Base-by-base conservation (phyloP, 441 rosid species). In the Lepidium campestre region DNA sequence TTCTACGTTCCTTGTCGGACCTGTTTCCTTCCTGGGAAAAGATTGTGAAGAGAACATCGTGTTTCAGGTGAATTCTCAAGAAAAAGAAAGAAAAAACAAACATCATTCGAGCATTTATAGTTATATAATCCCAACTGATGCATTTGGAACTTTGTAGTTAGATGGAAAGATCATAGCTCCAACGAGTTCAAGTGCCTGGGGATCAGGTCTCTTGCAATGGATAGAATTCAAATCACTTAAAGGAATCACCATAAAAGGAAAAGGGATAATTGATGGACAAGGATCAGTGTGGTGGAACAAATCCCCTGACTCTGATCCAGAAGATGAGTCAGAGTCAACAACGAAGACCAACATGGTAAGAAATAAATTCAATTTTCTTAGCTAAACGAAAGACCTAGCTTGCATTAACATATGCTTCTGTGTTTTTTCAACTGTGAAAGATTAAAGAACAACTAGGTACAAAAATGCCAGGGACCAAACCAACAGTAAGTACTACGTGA, bases 131-230 rank as follows among this genome's bases (percentile, higher is more conserved):
- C 1, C 0, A 19, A 41, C 60, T 42, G 49, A 59, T 37, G 7
- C 32, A 40, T 39, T 37, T 39, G 29, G 25, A 58, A 15, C 14
- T 27, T 11, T 63, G 75, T 78, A 87, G 93, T 53, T 87, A 70
- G 88, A 87, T 41, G 93, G 93, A 57, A 87, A 76, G 77, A 82
- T 87, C 46, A 77, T 83, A 58, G 93, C 93, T 55, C 84, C 90
- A 6, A 82, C 85, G 47, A 72, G 77, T 70, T 78, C 88, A 44
- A 53, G 45, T 41, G 84, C 78, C 3, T 85, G 93, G 93, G 78
- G 79, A 48, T 72, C 80, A 66, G 82, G 80, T 44, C 77, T 78
- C 20, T 66, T 83, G 58, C 86, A 85, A 19, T 87, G 93, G 90
- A 78, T 87, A 10, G 83, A 85, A 39, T 85, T 87, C 72, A 79